phyloP scores from a whole-genome alignment of 1,284 basidiomycete species.

The Irpex rosettiformis region DNA sequence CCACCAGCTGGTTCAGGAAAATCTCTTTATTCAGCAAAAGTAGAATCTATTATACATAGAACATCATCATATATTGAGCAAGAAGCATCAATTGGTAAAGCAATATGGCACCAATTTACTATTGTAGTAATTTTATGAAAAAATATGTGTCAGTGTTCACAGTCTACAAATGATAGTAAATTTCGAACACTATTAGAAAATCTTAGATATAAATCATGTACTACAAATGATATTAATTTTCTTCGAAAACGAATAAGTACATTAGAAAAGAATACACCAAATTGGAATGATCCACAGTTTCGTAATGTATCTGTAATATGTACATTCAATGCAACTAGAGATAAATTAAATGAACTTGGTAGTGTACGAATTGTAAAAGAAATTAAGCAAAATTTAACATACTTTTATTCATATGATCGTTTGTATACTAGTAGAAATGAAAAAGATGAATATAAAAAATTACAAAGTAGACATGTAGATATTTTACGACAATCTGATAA shows the following conservation, averaged over 20 bases:
- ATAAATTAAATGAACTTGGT: constrained; percentile 30
- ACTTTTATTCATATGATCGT: constrained; percentile 31
- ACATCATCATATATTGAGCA: background rate
- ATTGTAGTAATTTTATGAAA: constrained; percentile 22
- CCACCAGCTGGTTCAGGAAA: constrained; percentile 6
- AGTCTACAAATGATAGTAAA: constrained; percentile 22
- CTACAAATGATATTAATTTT: constrained; percentile 29
- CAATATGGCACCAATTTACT: constrained; percentile 22
- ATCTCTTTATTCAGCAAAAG: background rate
- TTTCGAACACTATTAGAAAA: constrained; percentile 30
- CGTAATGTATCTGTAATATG: constrained; percentile 32
- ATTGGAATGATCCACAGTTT: constrained; percentile 22
- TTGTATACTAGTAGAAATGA: background rate
- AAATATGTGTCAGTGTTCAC: constrained; percentile 29
- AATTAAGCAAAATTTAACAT: constrained; percentile 20
- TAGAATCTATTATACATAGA: background rate
- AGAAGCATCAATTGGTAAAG: constrained; percentile 15
- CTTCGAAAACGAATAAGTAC: constrained; percentile 23
- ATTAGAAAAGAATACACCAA: background rate
- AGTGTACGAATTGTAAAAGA: constrained; percentile 27
- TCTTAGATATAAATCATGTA: constrained; percentile 34
- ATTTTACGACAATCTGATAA: constrained; percentile 5
- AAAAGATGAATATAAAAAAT: background rate
- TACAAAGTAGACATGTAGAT: background rate
- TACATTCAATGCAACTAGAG: constrained; percentile 28